Evolutionary conservation across 371 early-diverging fungal genomes (phyloP), one percentile per base, ranked within the genome.

Genomic region (Umbelopsis sp.): DNA sequence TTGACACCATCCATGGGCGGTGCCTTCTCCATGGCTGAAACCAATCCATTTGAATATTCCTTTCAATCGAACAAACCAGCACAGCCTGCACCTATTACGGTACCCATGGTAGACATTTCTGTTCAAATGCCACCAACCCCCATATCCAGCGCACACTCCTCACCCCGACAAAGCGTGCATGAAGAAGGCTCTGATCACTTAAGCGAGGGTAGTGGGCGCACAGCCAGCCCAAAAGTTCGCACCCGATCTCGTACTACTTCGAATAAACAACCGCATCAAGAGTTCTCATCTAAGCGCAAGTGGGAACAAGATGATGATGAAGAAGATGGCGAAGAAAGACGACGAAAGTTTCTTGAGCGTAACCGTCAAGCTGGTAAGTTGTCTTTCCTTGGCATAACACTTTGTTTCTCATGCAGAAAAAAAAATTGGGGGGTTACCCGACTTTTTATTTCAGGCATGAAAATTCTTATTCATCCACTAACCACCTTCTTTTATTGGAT

Each of bases 341-440:
- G 63, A 63, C n/a, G 80, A 63, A 80, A 80, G 50, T 86, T 91
- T 35, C 72, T 91, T 66, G 91, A 91, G 76, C 75, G 89, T 20
- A 91, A 91, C 69, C 79, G 91, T 41, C 66, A 86, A 25, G 91
- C 91, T 46, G 89, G 86, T 86, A 79, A 70, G 67, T 41, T 41
- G 7, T 7, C 41, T 41, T 12, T 41, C 41, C 41, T 41, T 41
- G 41, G 41, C 41, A 41, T 41, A 41, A 41, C 41, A 12, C 41
- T 41, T 22, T 41, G 41, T 41, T 64, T 35, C 29, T 51, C 52
- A 51, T 51, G 52, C 52, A 51, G 18, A 41, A 7, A 41, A 41
- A 41, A 41, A 41, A 41, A 5, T 41, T 29, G 29, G 29, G 1
- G 29, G 1, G 41, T 41, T 12, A 48, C 7, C 48, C 18, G 6